Conservation (phyloP, 1,284 basidiomycete species). For the Malassezia pachydermatis region DNA sequence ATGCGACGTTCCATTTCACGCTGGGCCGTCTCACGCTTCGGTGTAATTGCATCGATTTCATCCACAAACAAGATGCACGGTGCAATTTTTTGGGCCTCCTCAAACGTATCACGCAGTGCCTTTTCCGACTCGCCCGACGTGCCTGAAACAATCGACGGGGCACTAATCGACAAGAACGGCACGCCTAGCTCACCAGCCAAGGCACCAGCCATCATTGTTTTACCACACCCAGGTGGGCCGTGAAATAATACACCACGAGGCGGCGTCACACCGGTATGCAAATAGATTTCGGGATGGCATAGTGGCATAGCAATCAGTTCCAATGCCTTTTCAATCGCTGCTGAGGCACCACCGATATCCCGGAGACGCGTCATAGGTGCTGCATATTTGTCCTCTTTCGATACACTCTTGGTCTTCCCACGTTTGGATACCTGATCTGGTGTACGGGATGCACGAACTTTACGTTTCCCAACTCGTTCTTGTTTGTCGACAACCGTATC, state of each 20-base stretch:
- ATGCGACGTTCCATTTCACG: conserved; percentile 95
- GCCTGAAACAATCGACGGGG: conserved; percentile 86
- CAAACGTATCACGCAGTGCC: conserved; percentile 86
- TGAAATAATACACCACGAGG: conserved; percentile 88
- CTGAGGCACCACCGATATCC: conserved; percentile 76
- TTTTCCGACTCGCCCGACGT: conserved; percentile 98
- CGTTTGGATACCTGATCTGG: conserved; percentile 18
- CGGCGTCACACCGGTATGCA: conserved; percentile 81
- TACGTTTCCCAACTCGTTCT: conserved; percentile 28
- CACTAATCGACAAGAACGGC: conserved; percentile 85
- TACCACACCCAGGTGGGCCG: conserved; percentile 93
- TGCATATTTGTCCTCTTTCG: conserved; percentile 29
- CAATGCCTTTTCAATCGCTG: conserved; percentile 80
- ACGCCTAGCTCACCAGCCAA: conserved; percentile 70
- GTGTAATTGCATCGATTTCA: conserved; percentile 95
- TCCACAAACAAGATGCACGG: conserved; percentile 53
- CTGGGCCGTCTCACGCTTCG: conserved; percentile 81
- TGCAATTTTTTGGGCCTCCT: conserved; percentile 50
- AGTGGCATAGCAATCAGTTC: conserved; percentile 91
- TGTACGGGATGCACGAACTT: conserved; percentile 26
- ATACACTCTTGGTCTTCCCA: conserved; percentile 16
- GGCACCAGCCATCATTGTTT: conserved; percentile 54
- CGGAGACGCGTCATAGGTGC: conserved; percentile 61
- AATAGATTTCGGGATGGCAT: conserved; percentile 87
- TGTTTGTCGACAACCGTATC: conserved; percentile 15